Percentiles rank a stretch among this genome's conserved stretches.
phyloP scores from a whole-genome alignment of 2,329 filamentous ascomycete genomes.

The Drechmeria coniospora region DNA sequence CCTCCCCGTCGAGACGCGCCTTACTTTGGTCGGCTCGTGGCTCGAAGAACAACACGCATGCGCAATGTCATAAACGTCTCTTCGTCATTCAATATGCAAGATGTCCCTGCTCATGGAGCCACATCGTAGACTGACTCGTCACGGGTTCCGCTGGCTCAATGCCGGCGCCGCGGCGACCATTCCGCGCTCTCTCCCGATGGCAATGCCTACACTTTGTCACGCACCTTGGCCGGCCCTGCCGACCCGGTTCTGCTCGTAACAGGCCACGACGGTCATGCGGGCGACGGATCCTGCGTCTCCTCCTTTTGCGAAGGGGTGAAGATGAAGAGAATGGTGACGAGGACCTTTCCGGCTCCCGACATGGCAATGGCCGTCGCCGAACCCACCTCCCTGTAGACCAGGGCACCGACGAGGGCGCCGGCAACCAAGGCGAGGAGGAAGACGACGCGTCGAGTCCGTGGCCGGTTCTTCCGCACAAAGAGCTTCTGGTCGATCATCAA shows the following conservation, averaged over 20 bases:
- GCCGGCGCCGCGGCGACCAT: no score
- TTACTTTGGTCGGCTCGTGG: no score
- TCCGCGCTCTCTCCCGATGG: no score
- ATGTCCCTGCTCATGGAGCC: no score
- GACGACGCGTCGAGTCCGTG: conserved; percentile 30
- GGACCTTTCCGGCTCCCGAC: conserved; percentile 11
- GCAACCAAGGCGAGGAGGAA: conserved; percentile 32
- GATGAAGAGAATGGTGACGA: conserved; percentile 9
- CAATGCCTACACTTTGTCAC: no score
- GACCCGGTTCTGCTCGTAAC: not conserved
- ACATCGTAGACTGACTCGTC: no score
- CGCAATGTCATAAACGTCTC: no score
- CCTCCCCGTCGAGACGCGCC: no score
- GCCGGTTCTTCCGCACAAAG: conserved; percentile 28
- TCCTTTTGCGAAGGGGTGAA: conserved; percentile 7
- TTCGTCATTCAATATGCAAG: no score
- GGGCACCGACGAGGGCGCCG: conserved; percentile 36
- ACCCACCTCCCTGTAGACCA: conserved; percentile 19
- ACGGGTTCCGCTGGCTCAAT: no score
- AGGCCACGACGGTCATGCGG: not conserved
- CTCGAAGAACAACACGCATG: no score
- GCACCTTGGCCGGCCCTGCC: no score
- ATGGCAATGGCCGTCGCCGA: conserved; percentile 10
- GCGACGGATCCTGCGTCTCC: conserved; percentile 1
- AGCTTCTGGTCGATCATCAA: conserved; percentile 38